These are phyloP conservation scores for Cerioporus squamosus DNA, from an alignment of 1,284 basidiomycete species.

Conservation along the genomic window DNA sequence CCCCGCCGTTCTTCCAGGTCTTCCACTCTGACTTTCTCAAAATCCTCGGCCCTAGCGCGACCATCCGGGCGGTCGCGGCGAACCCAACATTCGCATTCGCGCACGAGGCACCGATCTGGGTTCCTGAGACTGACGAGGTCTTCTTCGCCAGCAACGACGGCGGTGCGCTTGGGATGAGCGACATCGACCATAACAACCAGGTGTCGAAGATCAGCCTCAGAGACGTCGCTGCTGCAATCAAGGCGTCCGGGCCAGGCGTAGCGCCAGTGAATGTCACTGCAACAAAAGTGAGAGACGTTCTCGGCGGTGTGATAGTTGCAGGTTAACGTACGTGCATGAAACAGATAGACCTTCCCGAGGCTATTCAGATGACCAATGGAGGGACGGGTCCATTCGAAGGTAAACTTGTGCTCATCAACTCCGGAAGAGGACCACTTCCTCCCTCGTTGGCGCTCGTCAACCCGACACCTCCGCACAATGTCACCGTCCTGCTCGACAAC, in stretches of 20 bases:
- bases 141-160: conserved; percentile 54
- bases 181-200: conserved; percentile 48
- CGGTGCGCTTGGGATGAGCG: conserved; percentile 45
- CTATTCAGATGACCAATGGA: conserved; percentile 75
- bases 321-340: background rate
- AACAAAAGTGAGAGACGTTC: conserved; percentile 47
- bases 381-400: conserved; percentile 71
- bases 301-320: background rate
- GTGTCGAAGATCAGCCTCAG: conserved; percentile 42
- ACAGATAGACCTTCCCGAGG: conserved; percentile 52
- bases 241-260: conserved; percentile 32
- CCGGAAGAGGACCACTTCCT: conserved; percentile 67
- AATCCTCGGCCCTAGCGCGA: conserved; percentile 62
- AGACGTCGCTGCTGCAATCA: conserved; percentile 36
- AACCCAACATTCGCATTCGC: conserved; percentile 68
- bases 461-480: conserved; percentile 54
- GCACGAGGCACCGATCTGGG: conserved; percentile 76
- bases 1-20: conserved; percentile 70
- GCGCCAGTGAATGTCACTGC: conserved; percentile 57
- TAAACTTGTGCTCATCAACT: conserved; percentile 66
- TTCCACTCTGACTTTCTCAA: conserved; percentile 63
- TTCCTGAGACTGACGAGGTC: conserved; percentile 61
- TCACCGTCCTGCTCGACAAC: conserved; percentile 38
- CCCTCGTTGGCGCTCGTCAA: conserved; percentile 70
- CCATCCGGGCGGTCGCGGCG: conserved; percentile 60